Base-by-base conservation (phyloP, 352 stramenopile species). In the Phytophthora agathidicida region DNA sequence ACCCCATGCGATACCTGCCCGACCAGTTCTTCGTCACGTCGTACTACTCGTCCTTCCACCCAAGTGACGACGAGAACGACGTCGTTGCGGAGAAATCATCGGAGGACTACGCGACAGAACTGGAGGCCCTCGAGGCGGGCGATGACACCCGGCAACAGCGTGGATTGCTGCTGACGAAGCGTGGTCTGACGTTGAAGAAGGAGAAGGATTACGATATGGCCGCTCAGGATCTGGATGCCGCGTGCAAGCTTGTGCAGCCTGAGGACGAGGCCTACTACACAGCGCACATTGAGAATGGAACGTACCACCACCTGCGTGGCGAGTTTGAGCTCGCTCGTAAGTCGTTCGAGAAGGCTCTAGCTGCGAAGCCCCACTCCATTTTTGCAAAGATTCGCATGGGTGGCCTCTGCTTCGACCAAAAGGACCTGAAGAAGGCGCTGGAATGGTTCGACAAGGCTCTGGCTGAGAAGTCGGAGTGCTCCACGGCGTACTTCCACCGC, bases 21-120 rank as follows among this genome's bases (percentile, higher is more conserved):
- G 80, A 91, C 60, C 71, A 88, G 60, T 93, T 91, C 62, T 93
- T 93, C 65, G 83, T 93, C 43, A 90, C 80, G 31, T 93, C 83
- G 44, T 93, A 93, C 71, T 93, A 88, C 66, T 91, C 80, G n/a
- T 93, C 83, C 22, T 93, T 93, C 71, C 83, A 93, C 60, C 63
- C 75, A 28, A 86, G 74, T 53, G 83, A 93, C 65, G 83, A 90
- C 48, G 79, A 93, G 56, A 91, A 78, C 52, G 81, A 91, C 31
- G 31, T 91, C 16, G 54, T 71, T 26, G 77, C 73, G 0, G 68
- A 86, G 14, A 82, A 89, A 58, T 75, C 73, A 8, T 74, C 72
- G 1, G 68, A 76, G 4, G 68, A 82, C 48, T 93, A 93, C 66
- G 81, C 79, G 26, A 45, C 32, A 13, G 69, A 86, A 47, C 65